Percentiles rank a stretch among this genome's conserved stretches.
Evolutionary conservation across 1,284 basidiomycete species (phyloP).

Genomic region (Ceratobasidium theobromae): DNA sequence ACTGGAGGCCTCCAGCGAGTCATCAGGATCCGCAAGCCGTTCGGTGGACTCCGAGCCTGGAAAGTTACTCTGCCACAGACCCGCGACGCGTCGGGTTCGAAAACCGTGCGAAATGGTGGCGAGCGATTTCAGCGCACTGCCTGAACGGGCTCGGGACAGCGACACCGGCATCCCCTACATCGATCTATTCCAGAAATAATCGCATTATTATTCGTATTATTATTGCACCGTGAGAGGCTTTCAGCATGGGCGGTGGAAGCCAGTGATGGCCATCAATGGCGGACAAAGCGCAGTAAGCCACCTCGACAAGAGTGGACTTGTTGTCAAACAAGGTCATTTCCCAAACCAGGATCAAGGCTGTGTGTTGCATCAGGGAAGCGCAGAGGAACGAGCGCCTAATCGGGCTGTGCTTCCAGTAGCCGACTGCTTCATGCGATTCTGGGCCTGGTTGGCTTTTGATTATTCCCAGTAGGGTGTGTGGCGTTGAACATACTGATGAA

Average conservation of each 20-base stretch:
- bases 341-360: background rate
- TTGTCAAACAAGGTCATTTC: background rate
- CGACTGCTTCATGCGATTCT: background rate
- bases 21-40: background rate
- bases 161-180: constrained; percentile 5
- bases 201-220: background rate
- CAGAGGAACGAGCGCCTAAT: constrained; percentile 7
- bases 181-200: background rate
- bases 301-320: background rate
- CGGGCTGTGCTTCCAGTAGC: background rate
- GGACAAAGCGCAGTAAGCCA: background rate
- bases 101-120: constrained; percentile 26
- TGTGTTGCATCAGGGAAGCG: background rate
- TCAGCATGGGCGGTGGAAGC: background rate
- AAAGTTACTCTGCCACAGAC: constrained; percentile 12
- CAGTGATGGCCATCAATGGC: background rate
- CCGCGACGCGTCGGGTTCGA: background rate
- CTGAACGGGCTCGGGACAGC: constrained; percentile 11
- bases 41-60: constrained; percentile 12
- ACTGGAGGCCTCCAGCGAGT: constrained; percentile 19
- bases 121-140: constrained; percentile 28
- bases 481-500: constrained; percentile 7
- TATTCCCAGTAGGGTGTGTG: constrained; percentile 14
- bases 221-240: constrained; percentile 2
- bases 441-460: background rate